phyloP scores from a whole-genome alignment of 176 grass and related monocot genomes.

The Paspalum notatum region DNA sequence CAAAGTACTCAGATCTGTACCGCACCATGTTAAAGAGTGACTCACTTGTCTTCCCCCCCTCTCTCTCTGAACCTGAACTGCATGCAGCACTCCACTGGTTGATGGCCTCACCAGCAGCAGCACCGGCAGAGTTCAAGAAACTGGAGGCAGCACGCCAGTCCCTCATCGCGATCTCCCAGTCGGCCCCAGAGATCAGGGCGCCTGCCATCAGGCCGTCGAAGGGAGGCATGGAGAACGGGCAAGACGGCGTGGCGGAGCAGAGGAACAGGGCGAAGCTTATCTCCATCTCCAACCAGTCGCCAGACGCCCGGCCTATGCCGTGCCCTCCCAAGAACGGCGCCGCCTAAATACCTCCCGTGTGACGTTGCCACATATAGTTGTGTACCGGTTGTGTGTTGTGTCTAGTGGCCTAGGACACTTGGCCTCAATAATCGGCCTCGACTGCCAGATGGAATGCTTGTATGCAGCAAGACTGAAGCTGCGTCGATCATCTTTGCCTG shows the following conservation, averaged over 20 bases:
- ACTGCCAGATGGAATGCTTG: slow-evolving; percentile 18
- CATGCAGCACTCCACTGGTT: slow-evolving; percentile 9
- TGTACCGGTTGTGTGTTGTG: slow-evolving; percentile 19
- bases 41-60: slow-evolving; percentile 1
- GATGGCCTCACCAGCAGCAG: slow-evolving; percentile 56
- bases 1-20: background rate
- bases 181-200: slow-evolving; percentile 34
- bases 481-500: background rate
- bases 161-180: slow-evolving; percentile 78
- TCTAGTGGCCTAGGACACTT: slow-evolving; percentile 24
- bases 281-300: slow-evolving; percentile 68
- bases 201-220: slow-evolving; percentile 33
- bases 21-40: background rate
- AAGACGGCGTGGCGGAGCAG: slow-evolving; percentile 29
- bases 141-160: slow-evolving; percentile 60
- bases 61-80: background rate
- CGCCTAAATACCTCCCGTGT: background rate
- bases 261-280: slow-evolving; percentile 75
- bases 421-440: slow-evolving; percentile 34
- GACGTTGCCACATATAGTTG: background rate
- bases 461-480: background rate
- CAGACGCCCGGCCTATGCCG: slow-evolving; percentile 40
- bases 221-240: slow-evolving; percentile 7
- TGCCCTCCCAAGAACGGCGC: slow-evolving; percentile 35
- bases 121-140: slow-evolving; percentile 26